Conservation (phyloP, 768 basidiomycete genomes). For the Tulasnella sp. region DNA sequence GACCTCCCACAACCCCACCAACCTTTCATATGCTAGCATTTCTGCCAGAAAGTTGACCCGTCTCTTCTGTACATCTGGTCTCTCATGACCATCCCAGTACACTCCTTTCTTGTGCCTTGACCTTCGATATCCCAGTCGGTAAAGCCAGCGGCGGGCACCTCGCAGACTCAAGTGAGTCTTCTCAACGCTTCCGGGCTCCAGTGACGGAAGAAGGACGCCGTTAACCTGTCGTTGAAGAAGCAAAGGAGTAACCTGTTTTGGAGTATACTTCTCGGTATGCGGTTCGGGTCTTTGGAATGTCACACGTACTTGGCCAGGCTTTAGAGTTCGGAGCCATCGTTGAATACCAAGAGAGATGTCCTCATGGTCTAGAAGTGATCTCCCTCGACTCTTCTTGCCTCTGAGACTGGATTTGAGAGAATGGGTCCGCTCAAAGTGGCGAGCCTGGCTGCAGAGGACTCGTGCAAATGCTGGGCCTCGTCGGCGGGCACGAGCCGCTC, state of each 20-base stretch:
- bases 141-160: not conserved
- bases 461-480: not conserved
- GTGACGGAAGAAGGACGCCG: not conserved
- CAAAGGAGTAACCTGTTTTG: not conserved
- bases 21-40: not conserved
- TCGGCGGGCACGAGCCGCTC: not conserved
- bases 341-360: not conserved
- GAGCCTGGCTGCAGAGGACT: not conserved
- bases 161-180: not conserved
- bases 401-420: not conserved
- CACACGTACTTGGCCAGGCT: not conserved
- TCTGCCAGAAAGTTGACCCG: not conserved
- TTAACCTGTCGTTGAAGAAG: constrained; percentile 1
- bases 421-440: not conserved
- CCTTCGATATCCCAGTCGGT: not conserved
- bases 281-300: not conserved
- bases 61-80: not conserved
- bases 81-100: not conserved
- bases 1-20: not conserved
- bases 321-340: not conserved
- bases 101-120: not conserved
- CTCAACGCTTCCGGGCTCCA: not conserved
- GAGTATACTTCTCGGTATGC: not conserved
- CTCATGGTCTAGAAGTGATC: not conserved
- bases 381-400: not conserved